A percentile compares a stretch with the other conserved stretches of the same genome.
Conservation (phyloP, 768 basidiomycete species). For the Steccherinum ochraceum region DNA sequence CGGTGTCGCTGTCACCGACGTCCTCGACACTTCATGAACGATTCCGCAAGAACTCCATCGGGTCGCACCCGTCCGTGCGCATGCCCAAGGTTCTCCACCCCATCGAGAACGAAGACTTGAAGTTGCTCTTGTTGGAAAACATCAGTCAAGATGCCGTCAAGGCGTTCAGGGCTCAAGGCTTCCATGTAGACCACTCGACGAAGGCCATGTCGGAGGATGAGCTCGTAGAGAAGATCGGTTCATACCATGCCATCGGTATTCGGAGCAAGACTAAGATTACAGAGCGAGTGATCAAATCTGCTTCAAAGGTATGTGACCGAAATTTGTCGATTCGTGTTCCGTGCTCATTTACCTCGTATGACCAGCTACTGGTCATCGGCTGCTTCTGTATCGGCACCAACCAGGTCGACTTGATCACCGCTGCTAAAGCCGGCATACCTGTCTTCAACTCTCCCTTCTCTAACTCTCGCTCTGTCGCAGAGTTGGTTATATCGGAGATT, state of each 20-base stretch:
- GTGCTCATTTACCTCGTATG: neutral
- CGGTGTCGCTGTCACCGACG: slow-evolving; percentile 50
- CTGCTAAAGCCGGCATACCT: slow-evolving; percentile 84
- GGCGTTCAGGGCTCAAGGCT: slow-evolving; percentile 76
- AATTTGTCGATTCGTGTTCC: neutral
- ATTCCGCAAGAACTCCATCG: slow-evolving; percentile 18
- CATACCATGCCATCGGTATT: slow-evolving; percentile 94
- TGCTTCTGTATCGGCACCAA: slow-evolving; percentile 99
- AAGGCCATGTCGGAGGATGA: slow-evolving; percentile 91
- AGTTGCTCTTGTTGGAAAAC: slow-evolving; percentile 87
- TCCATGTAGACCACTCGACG: slow-evolving; percentile 83
- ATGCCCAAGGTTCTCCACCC: slow-evolving; percentile 74
- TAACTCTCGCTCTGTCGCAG: slow-evolving; percentile 98
- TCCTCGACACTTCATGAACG: slow-evolving; percentile 25
- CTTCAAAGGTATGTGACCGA: slow-evolving; percentile 57
- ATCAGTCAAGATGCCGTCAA: slow-evolving; percentile 88
- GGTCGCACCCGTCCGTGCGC: slow-evolving; percentile 25
- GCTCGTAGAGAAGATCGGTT: slow-evolving; percentile 74
- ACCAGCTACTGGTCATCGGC: slow-evolving; percentile 87
- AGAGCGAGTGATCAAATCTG: slow-evolving; percentile 78
- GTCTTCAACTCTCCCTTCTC: slow-evolving; percentile 99
- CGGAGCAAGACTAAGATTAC: slow-evolving; percentile 98
- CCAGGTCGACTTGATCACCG: slow-evolving; percentile 86
- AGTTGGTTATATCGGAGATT: slow-evolving; percentile 92
- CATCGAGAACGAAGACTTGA: slow-evolving; percentile 72